phyloP scores from a whole-genome alignment of 2,329 filamentous ascomycete genomes.

The Fusarium lyarnte region DNA sequence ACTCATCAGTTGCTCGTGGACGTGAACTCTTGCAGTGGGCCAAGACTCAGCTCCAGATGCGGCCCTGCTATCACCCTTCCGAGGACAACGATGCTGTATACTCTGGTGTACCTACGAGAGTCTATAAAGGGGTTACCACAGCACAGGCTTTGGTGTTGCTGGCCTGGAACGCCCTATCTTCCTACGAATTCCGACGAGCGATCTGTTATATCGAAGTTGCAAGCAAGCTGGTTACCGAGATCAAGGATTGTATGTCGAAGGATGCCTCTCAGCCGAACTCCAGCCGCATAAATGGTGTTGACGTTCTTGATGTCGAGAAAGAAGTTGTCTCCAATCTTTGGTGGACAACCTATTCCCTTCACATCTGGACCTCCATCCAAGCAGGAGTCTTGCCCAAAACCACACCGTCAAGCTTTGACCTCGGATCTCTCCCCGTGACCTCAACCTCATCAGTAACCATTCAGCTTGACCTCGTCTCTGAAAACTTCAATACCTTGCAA shows the following conservation, averaged over 20 bases:
- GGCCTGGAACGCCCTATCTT: slow-evolving; percentile 50
- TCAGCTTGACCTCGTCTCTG: slow-evolving; percentile 49
- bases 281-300: slow-evolving; percentile 54
- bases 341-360: slow-evolving; percentile 53
- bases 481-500: slow-evolving; percentile 50
- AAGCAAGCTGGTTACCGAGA: slow-evolving; percentile 44
- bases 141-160: slow-evolving; percentile 49
- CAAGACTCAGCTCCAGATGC: slow-evolving; percentile 45
- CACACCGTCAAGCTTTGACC: slow-evolving; percentile 38
- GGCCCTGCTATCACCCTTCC: slow-evolving; percentile 35
- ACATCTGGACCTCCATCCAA: slow-evolving; percentile 52
- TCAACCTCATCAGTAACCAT: slow-evolving; percentile 46
- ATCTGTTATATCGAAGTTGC: slow-evolving; percentile 50
- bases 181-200: slow-evolving; percentile 46
- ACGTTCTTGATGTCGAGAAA: slow-evolving; percentile 52
- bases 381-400: slow-evolving; percentile 43
- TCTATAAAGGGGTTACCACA: slow-evolving; percentile 47
- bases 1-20: slow-evolving; percentile 41
- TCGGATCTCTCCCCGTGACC: slow-evolving; percentile 44
- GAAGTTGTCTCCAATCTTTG: slow-evolving; percentile 52
- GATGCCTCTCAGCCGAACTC: slow-evolving; percentile 42
- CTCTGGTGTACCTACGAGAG: slow-evolving; percentile 46
- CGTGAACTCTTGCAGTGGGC: slow-evolving; percentile 50
- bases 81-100: slow-evolving; percentile 35
- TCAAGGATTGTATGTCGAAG: slow-evolving; percentile 46